These are phyloP conservation scores for Leccinum disarticulatum DNA, from an alignment of 768 basidiomycete species.

Conservation along the genomic window DNA sequence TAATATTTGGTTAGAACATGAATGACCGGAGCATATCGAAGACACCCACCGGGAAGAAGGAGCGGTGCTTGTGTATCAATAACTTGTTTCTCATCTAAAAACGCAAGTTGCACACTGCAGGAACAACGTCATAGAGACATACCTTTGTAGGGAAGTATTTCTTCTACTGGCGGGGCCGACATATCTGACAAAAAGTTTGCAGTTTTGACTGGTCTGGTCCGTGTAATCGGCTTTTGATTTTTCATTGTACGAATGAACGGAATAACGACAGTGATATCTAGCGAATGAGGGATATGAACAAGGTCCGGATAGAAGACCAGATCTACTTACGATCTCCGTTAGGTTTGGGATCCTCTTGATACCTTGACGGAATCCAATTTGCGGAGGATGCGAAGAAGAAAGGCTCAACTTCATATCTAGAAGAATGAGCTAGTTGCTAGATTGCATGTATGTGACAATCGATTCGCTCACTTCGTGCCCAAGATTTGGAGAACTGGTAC, in stretches of 20 bases:
- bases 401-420: conserved; percentile 57
- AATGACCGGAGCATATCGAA: not conserved
- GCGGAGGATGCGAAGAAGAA: conserved; percentile 65
- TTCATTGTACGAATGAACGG: conserved; percentile 48
- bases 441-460: not conserved
- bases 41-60: conserved; percentile 32
- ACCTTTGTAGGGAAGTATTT: conserved; percentile 19
- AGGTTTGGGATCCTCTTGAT: conserved; percentile 47
- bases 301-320: conserved; percentile 25
- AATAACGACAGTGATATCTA: conserved; percentile 58
- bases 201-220: conserved; percentile 17
- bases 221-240: conserved; percentile 25
- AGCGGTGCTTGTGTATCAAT: conserved; percentile 58
- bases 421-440: not conserved
- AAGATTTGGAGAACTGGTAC: conserved; percentile 55
- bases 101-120: not conserved
- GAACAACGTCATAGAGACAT: not conserved
- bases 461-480: conserved; percentile 47
- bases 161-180: not conserved
- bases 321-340: conserved; percentile 50
- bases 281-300: conserved; percentile 1
- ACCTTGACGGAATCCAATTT: conserved; percentile 69
- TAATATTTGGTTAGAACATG: not conserved
- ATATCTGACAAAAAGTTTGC: not conserved
- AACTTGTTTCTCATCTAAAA: conserved; percentile 23